Base-by-base conservation (phyloP, 805 yeast species). In the Kodamaea neixiangensis region DNA sequence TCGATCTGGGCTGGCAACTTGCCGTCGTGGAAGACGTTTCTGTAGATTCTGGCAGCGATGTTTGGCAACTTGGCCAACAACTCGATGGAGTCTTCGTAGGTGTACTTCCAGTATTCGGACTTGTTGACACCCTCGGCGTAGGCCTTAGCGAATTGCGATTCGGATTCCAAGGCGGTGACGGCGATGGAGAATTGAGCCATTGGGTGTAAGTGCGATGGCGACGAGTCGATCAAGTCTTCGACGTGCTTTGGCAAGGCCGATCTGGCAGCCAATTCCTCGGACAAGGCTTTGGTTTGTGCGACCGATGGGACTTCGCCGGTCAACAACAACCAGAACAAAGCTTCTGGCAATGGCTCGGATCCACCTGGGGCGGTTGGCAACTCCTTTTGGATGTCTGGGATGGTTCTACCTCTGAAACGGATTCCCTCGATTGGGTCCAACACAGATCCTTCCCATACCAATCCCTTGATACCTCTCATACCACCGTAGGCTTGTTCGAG, bases 121-220 rank as follows among this genome's bases (percentile, higher is more conserved):
- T 87, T 87, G 62, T 82, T 75, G 51, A 85, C 80, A 54, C 93
- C 92, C 55, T 72, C 65, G 57, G 85, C 87, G 69, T 87, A 87
- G 40, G 87, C 87, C 68, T 76, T 76, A 51, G 91, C 89, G 71
- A 87, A 87, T 57, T 69, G 72, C 15, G 91, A 85, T 58, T 84
- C 86, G 53, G 84, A 78, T 71, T 86, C 87, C 67, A 87, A 77
- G 38, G 91, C 86, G 50, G 86, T 78, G 45, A 87, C 81, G 29
- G 89, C 92, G 63, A 87, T 85, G 45, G 89, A 79, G 61, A 87
- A 76, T 67, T 87, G 94, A 25, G 93, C 86, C 94, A 87, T 87
- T 64, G 94, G 94, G 69, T 87, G 94, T 66, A 87, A 75, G 58
- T 81, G 77, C 38, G 78, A 65, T 49, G 94, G 94, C 53, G 86